A percentile compares a stretch with the other conserved stretches of the same genome.
Conservation (phyloP, 2,329 filamentous ascomycete species). For the Didymella sp. region DNA sequence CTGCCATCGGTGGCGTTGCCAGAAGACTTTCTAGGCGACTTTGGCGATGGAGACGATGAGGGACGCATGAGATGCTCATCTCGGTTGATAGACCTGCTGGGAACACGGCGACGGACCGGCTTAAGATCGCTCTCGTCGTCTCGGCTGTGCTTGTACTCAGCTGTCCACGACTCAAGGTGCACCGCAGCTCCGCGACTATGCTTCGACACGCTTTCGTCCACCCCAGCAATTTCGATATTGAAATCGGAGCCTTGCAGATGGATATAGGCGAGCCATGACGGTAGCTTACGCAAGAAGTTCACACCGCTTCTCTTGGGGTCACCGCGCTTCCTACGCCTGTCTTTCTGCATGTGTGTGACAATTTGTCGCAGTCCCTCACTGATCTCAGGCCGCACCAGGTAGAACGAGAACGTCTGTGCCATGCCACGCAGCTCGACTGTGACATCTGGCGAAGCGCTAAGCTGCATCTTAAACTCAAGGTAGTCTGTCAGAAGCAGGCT, state of each 20-base stretch:
- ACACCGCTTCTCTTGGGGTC: conserved; percentile 56
- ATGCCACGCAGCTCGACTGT: conserved; percentile 80
- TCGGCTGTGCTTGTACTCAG: conserved; percentile 86
- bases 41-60: conserved; percentile 57
- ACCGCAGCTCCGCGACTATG: conserved; percentile 83
- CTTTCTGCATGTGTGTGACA: conserved; percentile 75
- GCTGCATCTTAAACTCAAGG: conserved; percentile 82
- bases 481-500: conserved; percentile 88
- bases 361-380: conserved; percentile 92
- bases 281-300: conserved; percentile 75
- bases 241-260: conserved; percentile 88
- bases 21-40: conserved; percentile 58
- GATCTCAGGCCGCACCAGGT: conserved; percentile 90
- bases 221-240: conserved; percentile 86
- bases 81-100: conserved; percentile 65
- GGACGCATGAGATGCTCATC: conserved; percentile 69
- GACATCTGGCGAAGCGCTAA: conserved; percentile 85
- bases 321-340: conserved; percentile 45
- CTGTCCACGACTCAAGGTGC: conserved; percentile 85
- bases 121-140: conserved; percentile 68
- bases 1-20: conserved; percentile 72
- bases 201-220: conserved; percentile 82
- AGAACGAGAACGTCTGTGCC: conserved; percentile 85
- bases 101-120: conserved; percentile 71
- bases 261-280: conserved; percentile 83